Evolutionary conservation across 148 eudicot genomes (phyloP), one percentile per base, ranked within the genome.

Genomic region (Vaccinium corymbosum): DNA sequence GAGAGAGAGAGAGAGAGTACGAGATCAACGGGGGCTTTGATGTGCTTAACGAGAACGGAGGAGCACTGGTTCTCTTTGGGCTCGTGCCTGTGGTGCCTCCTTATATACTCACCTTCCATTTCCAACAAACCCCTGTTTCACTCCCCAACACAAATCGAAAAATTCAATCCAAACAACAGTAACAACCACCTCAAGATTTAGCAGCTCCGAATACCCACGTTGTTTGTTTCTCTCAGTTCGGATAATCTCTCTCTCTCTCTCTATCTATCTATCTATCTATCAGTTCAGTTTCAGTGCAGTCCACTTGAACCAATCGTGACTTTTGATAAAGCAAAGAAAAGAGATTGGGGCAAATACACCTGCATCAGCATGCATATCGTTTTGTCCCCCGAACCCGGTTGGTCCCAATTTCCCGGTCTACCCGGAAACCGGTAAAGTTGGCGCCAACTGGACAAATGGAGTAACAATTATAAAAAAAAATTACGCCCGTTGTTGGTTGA

Each of bases 1-100:
- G 14, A 17, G 64, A 68, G 66, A 53, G 80, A 70, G 82, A 73
- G 49, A 61, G 61, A 50, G 25, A 59, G 35, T 85, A 85, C 84
- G 35, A 85, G 74, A 85, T 85, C 76, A 51, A 81, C 76, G 2
- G 87, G 87, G 59, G 87, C 84, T 62, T 81, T 81, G 80, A 85
- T 81, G 81, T 85, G 87, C 59, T 81, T 85, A 48, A 85, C 80
- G 72, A 85, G 84, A 80, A 29, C 32, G 38, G 81, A 85, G 62
- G 80, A 16, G 72, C 87, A 85, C 81, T 85, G 87, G 9, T 85
- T 85, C 27, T 74, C 84, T n/a, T 22, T 81, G 22, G 84, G 80
- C 29, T 75, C 29, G 81, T 85, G 84, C 76, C 35, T 85, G 72
- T 81, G 87, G 59, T 85, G 84, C 53, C 64, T 85, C 59, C 75